These are phyloP conservation scores for Pisolithus tinctorius DNA, from an alignment of 768 basidiomycete species.

Conservation along the genomic window DNA sequence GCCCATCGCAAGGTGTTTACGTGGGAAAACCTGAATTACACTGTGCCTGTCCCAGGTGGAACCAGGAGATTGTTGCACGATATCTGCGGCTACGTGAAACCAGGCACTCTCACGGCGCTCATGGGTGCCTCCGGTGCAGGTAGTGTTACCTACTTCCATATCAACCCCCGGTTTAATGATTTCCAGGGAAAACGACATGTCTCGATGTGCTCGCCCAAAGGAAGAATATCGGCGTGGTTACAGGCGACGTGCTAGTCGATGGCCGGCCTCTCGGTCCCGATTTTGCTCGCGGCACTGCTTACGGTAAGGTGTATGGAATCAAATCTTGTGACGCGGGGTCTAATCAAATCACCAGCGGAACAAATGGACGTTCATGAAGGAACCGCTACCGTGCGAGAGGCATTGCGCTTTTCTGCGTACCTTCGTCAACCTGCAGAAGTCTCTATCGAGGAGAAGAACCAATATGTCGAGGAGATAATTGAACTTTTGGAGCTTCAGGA, in stretches of 20 bases:
- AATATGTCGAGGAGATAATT: conserved; percentile 78
- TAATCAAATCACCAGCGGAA: conserved; percentile 43
- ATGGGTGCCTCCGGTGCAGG: conserved; percentile 85
- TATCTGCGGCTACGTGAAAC: conserved; percentile 75
- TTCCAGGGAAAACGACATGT: conserved; percentile 66
- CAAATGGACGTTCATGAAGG: conserved; percentile 86
- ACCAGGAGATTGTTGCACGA: conserved; percentile 61
- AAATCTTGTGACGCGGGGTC: conserved; percentile 12
- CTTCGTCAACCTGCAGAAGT: conserved; percentile 69
- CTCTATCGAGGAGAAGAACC: conserved; percentile 65
- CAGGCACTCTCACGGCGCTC: conserved; percentile 81
- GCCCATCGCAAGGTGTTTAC: conserved; percentile 48
- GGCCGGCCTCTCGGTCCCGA: conserved; percentile 53
- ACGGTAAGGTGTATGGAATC: conserved; percentile 39
- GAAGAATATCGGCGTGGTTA: conserved; percentile 62
- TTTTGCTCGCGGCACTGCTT: conserved; percentile 68
- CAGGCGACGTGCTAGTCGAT: conserved; percentile 61
- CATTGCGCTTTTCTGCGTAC: conserved; percentile 80
- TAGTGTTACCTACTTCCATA: conserved; percentile 17
- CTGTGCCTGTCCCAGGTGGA: conserved; percentile 62
- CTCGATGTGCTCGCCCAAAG: conserved; percentile 69
- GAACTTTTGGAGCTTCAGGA: conserved; percentile 81
- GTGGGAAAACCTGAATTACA: conserved; percentile 75
- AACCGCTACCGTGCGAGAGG: conserved; percentile 78
- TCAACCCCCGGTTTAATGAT: conserved; percentile 5